phyloP scores from a whole-genome alignment of 441 rosid species.

The Pelargonium myrrhifolium region DNA sequence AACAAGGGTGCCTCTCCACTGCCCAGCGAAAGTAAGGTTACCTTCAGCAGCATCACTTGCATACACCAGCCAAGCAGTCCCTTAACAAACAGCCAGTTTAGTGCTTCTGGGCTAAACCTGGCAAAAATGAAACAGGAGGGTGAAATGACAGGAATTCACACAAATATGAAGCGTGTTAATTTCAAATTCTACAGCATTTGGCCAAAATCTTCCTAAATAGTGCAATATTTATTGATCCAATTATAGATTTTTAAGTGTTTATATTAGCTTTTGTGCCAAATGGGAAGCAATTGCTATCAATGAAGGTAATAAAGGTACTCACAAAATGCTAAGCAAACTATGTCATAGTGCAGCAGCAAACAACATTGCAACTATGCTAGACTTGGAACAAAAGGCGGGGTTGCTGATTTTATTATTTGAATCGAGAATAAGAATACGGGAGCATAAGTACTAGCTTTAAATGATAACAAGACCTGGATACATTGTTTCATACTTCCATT shows the following conservation, averaged over 20 bases:
- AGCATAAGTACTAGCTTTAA: neutral
- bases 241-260: no score
- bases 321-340: neutral
- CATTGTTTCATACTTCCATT: neutral
- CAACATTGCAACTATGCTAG: neutral
- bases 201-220: neutral
- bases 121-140: constrained; percentile 6
- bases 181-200: neutral
- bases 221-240: no score
- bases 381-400: neutral
- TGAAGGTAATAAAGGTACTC: no score
- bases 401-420: neutral
- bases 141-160: neutral
- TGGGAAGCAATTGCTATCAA: no score
- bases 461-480: neutral
- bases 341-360: neutral
- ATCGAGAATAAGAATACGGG: neutral
- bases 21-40: constrained; percentile 66
- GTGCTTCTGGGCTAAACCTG: constrained; percentile 85
- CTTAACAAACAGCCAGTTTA: constrained; percentile 76
- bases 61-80: constrained; percentile 83
- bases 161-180: neutral
- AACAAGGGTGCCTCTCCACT: constrained; percentile 81
- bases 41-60: constrained; percentile 75
- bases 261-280: no score